Percentiles rank a stretch among this genome's conserved stretches.
Conservation (phyloP, 805 yeast genomes). For the Sugiyamaella floridensis region DNA sequence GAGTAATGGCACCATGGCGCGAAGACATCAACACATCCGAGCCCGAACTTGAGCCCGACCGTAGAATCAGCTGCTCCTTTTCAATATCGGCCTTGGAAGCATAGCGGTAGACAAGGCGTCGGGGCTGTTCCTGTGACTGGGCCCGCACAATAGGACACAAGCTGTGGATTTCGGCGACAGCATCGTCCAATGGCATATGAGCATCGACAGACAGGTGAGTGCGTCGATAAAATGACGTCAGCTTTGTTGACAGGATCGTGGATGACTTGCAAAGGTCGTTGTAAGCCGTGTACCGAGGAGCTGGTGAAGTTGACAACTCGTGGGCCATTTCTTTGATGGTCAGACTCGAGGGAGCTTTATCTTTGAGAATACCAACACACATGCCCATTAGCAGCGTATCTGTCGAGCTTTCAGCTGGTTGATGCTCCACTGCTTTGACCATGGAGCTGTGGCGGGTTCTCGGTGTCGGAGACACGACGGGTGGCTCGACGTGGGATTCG, state of each 20-base stretch:
- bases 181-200: not conserved
- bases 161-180: not conserved
- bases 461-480: not conserved
- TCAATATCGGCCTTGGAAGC: conserved; percentile 9
- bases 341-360: conserved; percentile 23
- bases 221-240: conserved; percentile 28
- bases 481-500: not conserved
- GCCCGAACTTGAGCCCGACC: not conserved
- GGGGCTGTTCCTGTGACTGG: conserved; percentile 24
- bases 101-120: conserved; percentile 26
- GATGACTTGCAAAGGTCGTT: conserved; percentile 25
- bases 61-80: not conserved
- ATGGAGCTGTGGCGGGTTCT: not conserved
- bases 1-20: not conserved
- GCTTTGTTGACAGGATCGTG: conserved; percentile 28
- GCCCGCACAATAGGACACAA: conserved; percentile 25
- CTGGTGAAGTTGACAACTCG: conserved; percentile 8
- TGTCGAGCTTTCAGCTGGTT: conserved; percentile 3
- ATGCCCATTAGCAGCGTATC: conserved; percentile 19
- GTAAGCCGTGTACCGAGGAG: conserved; percentile 12
- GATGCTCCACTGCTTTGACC: not conserved
- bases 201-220: conserved; percentile 20
- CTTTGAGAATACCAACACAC: conserved; percentile 22
- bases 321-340: conserved; percentile 27
- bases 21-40: not conserved